A percentile compares a stretch with the other conserved stretches of the same genome.
phyloP scores from a whole-genome alignment of 2,329 filamentous ascomycete species.

The Reticulascus tulasneorum region DNA sequence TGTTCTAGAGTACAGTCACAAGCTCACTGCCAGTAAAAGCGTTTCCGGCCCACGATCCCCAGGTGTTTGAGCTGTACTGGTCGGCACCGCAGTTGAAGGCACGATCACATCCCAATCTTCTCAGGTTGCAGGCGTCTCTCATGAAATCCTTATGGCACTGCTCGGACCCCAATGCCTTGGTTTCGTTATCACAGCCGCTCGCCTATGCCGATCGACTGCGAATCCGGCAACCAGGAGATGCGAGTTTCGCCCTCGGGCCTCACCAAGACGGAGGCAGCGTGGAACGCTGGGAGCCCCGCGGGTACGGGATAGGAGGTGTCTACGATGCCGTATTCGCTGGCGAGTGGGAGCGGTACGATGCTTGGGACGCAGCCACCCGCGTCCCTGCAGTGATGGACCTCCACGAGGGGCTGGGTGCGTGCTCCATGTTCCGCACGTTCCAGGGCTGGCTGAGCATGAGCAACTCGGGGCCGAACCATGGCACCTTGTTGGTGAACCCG shows the following conservation, averaged over 20 bases:
- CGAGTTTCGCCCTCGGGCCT: conserved; percentile 66
- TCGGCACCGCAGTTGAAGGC: conserved; percentile 64
- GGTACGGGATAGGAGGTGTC: conserved; percentile 63
- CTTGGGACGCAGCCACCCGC: conserved; percentile 72
- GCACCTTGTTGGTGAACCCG: conserved; percentile 79
- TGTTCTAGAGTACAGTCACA: too few relatives aligned
- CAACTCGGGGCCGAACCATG: conserved; percentile 66
- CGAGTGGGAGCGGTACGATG: conserved; percentile 75
- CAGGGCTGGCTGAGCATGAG: conserved; percentile 88
- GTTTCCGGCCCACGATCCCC: conserved; percentile 63
- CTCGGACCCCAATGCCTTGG: conserved; percentile 40
- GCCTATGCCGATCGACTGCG: conserved; percentile 69
- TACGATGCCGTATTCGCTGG: conserved; percentile 73
- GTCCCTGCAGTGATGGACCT: conserved; percentile 67
- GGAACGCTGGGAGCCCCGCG: conserved; percentile 68
- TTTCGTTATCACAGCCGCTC: conserved; percentile 53
- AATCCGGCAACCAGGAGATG: conserved; percentile 68
- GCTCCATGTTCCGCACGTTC: conserved; percentile 81
- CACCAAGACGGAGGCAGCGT: conserved; percentile 72
- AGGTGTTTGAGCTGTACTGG: conserved; percentile 76
- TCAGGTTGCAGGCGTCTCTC: conserved; percentile 57
- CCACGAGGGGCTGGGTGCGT: conserved; percentile 77
- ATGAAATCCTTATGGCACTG: conserved; percentile 59
- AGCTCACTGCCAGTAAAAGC: conserved; percentile 31
- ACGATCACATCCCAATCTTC: conserved; percentile 61